Evolutionary conservation across 2,329 filamentous ascomycete species (phyloP).

Genomic region (Aspergillus pseudoglaucus): DNA sequence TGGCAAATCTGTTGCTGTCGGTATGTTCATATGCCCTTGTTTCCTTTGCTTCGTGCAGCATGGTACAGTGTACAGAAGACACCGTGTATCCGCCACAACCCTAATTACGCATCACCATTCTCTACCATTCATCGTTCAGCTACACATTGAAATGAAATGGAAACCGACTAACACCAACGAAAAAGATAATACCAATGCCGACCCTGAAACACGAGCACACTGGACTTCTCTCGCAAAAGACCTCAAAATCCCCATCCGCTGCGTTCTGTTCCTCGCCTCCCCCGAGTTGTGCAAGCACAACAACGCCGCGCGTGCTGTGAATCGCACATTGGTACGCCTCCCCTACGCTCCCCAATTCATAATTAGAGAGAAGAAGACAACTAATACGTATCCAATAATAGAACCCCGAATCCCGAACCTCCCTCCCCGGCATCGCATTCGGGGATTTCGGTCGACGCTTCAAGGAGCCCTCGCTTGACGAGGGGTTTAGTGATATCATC

Average conservation of each 20-base stretch:
- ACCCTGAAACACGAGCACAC: slow-evolving; percentile 65
- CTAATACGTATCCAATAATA: slow-evolving; percentile 5
- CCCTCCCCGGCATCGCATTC: slow-evolving; percentile 75
- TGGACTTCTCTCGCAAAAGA: slow-evolving; percentile 73
- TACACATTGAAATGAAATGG: slow-evolving; percentile 1
- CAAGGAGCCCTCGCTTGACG: slow-evolving; percentile 61
- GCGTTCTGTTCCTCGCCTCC: slow-evolving; percentile 74
- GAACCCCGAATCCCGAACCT: slow-evolving; percentile 73
- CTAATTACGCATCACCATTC: neutral
- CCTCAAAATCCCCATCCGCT: slow-evolving; percentile 68
- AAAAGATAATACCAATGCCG: slow-evolving; percentile 91
- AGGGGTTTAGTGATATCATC: slow-evolving; percentile 78
- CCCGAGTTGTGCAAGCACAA: slow-evolving; percentile 74
- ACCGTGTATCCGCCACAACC: neutral
- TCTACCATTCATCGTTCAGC: slow-evolving; percentile 4
- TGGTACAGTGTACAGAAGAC: neutral
- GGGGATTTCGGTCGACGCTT: slow-evolving; percentile 66
- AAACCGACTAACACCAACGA: neutral
- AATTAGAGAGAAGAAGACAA: neutral
- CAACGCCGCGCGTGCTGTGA: slow-evolving; percentile 69
- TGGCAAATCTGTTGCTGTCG: slow-evolving; percentile 67
- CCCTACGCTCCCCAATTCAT: neutral
- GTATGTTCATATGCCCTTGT: slow-evolving; percentile 46
- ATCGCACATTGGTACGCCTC: slow-evolving; percentile 31
- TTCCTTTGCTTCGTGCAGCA: neutral